Conservation (phyloP, 2,329 filamentous ascomycete genomes). For the Trichothecium roseum region DNA sequence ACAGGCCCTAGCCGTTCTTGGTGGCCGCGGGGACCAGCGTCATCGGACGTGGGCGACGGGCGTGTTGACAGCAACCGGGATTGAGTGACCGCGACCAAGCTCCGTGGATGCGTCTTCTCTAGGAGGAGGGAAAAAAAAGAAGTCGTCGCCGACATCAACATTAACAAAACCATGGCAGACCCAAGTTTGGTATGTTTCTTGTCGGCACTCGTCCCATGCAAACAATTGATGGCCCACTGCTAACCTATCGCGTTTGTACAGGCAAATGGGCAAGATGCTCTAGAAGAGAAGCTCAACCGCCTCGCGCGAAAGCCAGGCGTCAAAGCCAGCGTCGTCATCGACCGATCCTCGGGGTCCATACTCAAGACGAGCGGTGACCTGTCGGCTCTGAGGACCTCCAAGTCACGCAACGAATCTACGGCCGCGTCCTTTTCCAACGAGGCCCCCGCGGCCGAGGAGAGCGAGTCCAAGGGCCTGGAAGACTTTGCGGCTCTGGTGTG, state of each 20-base stretch:
- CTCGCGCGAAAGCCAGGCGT: slow-evolving; percentile 71
- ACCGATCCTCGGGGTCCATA: slow-evolving; percentile 61
- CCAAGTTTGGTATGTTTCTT: not conserved
- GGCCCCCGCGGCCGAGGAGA: slow-evolving; percentile 28
- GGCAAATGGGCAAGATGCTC: slow-evolving; percentile 44
- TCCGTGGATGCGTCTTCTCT: not conserved
- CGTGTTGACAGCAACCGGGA: no score
- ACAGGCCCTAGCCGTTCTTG: no score
- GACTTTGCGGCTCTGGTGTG: slow-evolving; percentile 69
- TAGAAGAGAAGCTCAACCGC: slow-evolving; percentile 56
- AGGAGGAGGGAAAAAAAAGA: not conserved
- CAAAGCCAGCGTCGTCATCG: slow-evolving; percentile 66
- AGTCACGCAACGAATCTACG: slow-evolving; percentile 22
- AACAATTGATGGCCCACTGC: no score
- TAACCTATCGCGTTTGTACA: slow-evolving; percentile 10
- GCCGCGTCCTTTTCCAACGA: slow-evolving; percentile 36
- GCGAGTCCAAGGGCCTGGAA: slow-evolving; percentile 50
- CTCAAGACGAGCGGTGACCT: slow-evolving; percentile 65
- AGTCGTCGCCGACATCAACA: not conserved
- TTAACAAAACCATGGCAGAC: not conserved
- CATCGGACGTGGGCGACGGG: no score
- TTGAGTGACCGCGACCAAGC: no score
- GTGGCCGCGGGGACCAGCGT: no score
- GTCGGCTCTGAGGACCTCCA: slow-evolving; percentile 38
- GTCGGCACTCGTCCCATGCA: no score